Conservation (phyloP, 331 rosid species). For the Quercus phellos region DNA sequence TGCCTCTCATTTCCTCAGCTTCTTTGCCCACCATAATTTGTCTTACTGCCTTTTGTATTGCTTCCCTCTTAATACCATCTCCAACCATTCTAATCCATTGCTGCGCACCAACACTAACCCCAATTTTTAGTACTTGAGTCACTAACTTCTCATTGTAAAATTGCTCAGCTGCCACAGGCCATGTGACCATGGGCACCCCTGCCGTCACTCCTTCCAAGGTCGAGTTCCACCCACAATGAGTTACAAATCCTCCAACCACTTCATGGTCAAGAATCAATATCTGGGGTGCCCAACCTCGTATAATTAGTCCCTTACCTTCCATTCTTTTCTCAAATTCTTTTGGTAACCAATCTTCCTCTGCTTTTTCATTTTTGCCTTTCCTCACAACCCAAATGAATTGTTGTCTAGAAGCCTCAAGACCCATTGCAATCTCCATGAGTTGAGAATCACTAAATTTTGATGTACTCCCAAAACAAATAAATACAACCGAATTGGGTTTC, state of each 20-base stretch:
- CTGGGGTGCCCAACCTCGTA: slow-evolving; percentile 53
- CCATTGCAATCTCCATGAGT: too few relatives aligned
- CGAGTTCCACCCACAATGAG: slow-evolving; percentile 73
- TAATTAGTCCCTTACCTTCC: slow-evolving; percentile 37
- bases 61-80: slow-evolving; percentile 37
- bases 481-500: slow-evolving; percentile 48
- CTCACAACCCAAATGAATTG: too few relatives aligned
- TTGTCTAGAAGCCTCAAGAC: too few relatives aligned
- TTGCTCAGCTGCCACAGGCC: slow-evolving; percentile 47
- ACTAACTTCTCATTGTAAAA: slow-evolving; percentile 58
- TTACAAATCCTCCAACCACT: slow-evolving; percentile 54
- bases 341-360: slow-evolving; percentile 22
- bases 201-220: slow-evolving; percentile 39
- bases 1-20: slow-evolving; percentile 39
- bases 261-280: slow-evolving; percentile 34
- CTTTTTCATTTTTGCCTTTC: not conserved
- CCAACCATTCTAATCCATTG: slow-evolving; percentile 16
- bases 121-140: slow-evolving; percentile 36
- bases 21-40: slow-evolving; percentile 37
- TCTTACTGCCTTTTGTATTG: slow-evolving; percentile 35
- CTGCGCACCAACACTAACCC: slow-evolving; percentile 40
- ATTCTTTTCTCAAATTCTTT: slow-evolving; percentile 32
- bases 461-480: slow-evolving; percentile 50
- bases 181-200: slow-evolving; percentile 50
- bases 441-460: not conserved